Percentiles rank a stretch among this genome's conserved stretches.
These are phyloP conservation scores for Spathaspora sp. DNA, from an alignment of 1,139 yeast species.

Conservation along the genomic window DNA sequence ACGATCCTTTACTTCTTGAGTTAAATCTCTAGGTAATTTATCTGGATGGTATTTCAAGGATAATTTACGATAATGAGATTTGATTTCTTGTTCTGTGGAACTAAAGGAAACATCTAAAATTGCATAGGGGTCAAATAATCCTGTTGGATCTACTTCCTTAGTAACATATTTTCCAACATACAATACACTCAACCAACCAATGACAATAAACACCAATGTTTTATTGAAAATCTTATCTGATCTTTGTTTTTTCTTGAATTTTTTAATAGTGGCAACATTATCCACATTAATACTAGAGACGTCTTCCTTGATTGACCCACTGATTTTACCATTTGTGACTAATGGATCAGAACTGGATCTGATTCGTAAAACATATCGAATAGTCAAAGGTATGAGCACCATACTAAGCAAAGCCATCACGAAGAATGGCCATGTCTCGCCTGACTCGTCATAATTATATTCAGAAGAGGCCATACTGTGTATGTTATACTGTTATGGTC, in stretches of 20 bases:
- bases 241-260: slow-evolving; percentile 38
- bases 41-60: slow-evolving; percentile 94
- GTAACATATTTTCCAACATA: slow-evolving; percentile 50
- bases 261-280: slow-evolving; percentile 41
- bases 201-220: slow-evolving; percentile 43
- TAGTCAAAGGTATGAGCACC: slow-evolving; percentile 69
- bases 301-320: slow-evolving; percentile 34
- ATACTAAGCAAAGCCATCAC: slow-evolving; percentile 65
- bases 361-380: slow-evolving; percentile 39
- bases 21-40: slow-evolving; percentile 71
- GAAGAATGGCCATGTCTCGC: slow-evolving; percentile 96
- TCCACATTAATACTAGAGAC: slow-evolving; percentile 35
- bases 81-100: slow-evolving; percentile 74
- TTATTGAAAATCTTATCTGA: slow-evolving; percentile 44
- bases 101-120: slow-evolving; percentile 71
- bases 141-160: slow-evolving; percentile 43
- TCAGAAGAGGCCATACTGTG: slow-evolving; percentile 32
- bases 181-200: slow-evolving; percentile 70
- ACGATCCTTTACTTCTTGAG: slow-evolving; percentile 52
- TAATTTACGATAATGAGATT: slow-evolving; percentile 79
- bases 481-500: not conserved
- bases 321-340: slow-evolving; percentile 22
- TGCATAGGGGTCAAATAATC: slow-evolving; percentile 85
- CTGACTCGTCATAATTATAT: slow-evolving; percentile 83
- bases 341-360: slow-evolving; percentile 22